Percentiles rank a stretch among this genome's conserved stretches.
These are phyloP conservation scores for Haplographium delicatum DNA, from an alignment of 495 filamentous ascomycete genomes.

Conservation along the genomic window DNA sequence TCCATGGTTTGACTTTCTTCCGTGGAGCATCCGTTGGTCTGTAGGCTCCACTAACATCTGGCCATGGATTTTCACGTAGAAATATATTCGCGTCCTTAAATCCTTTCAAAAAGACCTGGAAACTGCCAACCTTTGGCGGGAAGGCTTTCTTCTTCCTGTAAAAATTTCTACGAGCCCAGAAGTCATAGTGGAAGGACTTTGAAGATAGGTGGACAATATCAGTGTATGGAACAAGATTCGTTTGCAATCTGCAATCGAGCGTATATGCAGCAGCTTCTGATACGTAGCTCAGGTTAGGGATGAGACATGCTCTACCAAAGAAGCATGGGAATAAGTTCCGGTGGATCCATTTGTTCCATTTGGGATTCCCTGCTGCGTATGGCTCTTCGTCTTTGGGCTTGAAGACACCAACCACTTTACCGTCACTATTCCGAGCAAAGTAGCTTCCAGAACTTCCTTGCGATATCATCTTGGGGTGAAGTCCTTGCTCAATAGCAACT, in stretches of 20 bases:
- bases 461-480: constrained; percentile 92
- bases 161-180: constrained; percentile 86
- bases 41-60: constrained; percentile 78
- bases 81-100: constrained; percentile 97
- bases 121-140: constrained; percentile 91
- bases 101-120: constrained; percentile 94
- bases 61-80: constrained; percentile 92
- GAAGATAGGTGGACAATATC: constrained; percentile 92
- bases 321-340: constrained; percentile 93
- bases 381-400: constrained; percentile 99
- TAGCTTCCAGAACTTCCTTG: constrained; percentile 97
- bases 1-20: constrained; percentile 74
- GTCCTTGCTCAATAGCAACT: constrained; percentile 81
- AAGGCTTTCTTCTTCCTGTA: constrained; percentile 82
- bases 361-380: constrained; percentile 85
- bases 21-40: constrained; percentile 63
- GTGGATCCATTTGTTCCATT: constrained; percentile 96
- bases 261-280: constrained; percentile 97
- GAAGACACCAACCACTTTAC: constrained; percentile 95
- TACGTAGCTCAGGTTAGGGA: constrained; percentile 98
- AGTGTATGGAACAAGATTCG: constrained; percentile 91
- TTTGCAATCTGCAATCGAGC: constrained; percentile 82
- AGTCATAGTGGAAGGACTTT: constrained; percentile 96
- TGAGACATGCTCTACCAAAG: constrained; percentile 92
- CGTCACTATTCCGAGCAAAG: constrained; percentile 86